phyloP scores from a whole-genome alignment of 2,329 filamentous ascomycete genomes.

The Cyphellophora attinorum region DNA sequence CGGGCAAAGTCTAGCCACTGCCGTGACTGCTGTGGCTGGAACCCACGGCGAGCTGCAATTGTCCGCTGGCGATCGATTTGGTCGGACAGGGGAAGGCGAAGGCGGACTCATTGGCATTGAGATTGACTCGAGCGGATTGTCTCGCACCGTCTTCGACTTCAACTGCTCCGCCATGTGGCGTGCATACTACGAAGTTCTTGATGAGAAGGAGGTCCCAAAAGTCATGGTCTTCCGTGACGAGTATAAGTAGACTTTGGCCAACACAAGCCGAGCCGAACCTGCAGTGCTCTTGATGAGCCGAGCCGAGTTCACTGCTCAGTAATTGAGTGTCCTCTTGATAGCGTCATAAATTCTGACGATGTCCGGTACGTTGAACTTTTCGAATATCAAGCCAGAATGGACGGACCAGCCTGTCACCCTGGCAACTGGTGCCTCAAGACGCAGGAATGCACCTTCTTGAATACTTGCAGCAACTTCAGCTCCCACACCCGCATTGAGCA shows the following conservation, averaged over 20 bases:
- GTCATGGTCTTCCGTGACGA: slow-evolving; percentile 36
- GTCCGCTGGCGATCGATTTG: slow-evolving; percentile 66
- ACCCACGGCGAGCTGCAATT: slow-evolving; percentile 62
- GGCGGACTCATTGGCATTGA: slow-evolving; percentile 73
- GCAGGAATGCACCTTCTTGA: slow-evolving; percentile 76
- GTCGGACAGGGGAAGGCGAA: slow-evolving; percentile 64
- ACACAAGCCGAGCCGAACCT: no score
- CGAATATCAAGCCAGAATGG: slow-evolving; percentile 69
- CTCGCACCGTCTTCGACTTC: slow-evolving; percentile 61
- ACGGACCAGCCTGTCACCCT: slow-evolving; percentile 85
- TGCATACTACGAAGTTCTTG: slow-evolving; percentile 50
- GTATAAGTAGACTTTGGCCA: slow-evolving; percentile 21
- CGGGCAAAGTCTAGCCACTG: slow-evolving; percentile 41
- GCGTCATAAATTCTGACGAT: slow-evolving; percentile 67
- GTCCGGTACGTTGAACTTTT: slow-evolving; percentile 75
- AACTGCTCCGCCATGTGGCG: slow-evolving; percentile 86
- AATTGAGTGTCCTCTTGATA: slow-evolving; percentile 58
- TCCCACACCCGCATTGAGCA: slow-evolving; percentile 81
- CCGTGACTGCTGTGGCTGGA: slow-evolving; percentile 59
- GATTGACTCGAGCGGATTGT: slow-evolving; percentile 31
- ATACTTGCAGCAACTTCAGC: slow-evolving; percentile 83
- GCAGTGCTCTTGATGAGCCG: no score
- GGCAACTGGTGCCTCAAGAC: slow-evolving; percentile 74
- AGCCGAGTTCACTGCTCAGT: no score
- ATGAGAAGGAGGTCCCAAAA: slow-evolving; percentile 22